A percentile compares a stretch with the other conserved stretches of the same genome.
Evolutionary conservation across 2,329 filamentous ascomycete genomes (phyloP).

Genomic region (Calonectria hongkongensis): DNA sequence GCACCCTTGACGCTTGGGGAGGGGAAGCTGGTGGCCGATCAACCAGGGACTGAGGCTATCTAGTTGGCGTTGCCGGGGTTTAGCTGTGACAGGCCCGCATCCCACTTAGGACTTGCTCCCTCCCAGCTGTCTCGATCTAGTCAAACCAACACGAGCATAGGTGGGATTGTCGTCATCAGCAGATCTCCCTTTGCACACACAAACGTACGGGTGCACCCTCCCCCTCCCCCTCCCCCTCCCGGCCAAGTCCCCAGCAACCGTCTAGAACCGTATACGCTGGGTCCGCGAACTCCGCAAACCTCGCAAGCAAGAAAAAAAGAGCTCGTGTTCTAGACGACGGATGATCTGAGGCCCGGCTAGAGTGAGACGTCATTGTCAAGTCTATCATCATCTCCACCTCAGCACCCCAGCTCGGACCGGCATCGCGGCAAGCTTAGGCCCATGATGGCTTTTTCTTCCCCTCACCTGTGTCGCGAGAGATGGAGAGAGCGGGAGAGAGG

Average conservation of each 20-base stretch:
- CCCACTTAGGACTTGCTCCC: conserved; percentile 17
- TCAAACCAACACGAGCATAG: conserved; percentile 24
- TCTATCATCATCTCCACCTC: conserved; percentile 26
- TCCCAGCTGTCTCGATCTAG: conserved; percentile 32
- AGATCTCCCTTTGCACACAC: conserved; percentile 29
- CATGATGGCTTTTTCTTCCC: conserved; percentile 21
- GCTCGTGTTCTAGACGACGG: conserved; percentile 38
- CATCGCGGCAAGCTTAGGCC: conserved; percentile 26
- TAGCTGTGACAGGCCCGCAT: conserved; percentile 26
- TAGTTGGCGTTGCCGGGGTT: conserved; percentile 30
- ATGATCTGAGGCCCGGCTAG: conserved; percentile 25
- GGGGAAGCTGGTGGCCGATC: conserved; percentile 37
- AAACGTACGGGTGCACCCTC: conserved; percentile 18
- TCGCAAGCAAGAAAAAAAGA: background rate
- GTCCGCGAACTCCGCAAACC: background rate
- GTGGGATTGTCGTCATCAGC: conserved; percentile 25
- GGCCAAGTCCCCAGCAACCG: conserved; percentile 3
- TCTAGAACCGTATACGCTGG: conserved; percentile 13
- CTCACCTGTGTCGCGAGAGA: conserved; percentile 9
- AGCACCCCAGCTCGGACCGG: conserved; percentile 22
- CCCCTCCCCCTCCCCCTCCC: conserved; percentile 7
- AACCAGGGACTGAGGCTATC: conserved; percentile 34
- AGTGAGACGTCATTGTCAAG: conserved; percentile 30
- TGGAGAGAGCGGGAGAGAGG: background rate
- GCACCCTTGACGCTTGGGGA: background rate